Conservation (phyloP, 2,329 filamentous ascomycete species). For the Epichloe scottii region DNA sequence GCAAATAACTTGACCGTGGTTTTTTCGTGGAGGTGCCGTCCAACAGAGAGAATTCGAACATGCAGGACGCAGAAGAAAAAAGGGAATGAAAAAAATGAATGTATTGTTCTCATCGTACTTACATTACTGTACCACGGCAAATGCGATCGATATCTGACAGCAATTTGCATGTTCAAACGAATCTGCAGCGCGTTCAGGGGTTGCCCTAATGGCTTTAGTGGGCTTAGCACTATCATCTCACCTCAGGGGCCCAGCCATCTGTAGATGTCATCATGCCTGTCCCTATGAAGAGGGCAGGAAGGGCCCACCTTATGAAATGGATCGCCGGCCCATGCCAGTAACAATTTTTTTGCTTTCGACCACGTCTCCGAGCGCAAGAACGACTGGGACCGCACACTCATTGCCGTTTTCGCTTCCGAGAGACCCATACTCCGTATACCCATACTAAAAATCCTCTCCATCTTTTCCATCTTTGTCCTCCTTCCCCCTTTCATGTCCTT, state of each 20-base stretch:
- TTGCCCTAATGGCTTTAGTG: neutral
- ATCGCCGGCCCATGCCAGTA: slow-evolving; percentile 5
- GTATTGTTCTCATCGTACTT: too few relatives aligned
- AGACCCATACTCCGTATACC: slow-evolving; percentile 11
- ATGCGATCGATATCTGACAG: too few relatives aligned
- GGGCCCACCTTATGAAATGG: slow-evolving; percentile 2
- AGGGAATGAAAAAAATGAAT: too few relatives aligned
- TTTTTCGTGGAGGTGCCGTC: too few relatives aligned
- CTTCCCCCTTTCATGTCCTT: slow-evolving; percentile 7
- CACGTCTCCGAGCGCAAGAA: neutral
- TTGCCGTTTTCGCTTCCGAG: neutral
- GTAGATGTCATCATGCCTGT: neutral
- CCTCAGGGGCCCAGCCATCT: too few relatives aligned
- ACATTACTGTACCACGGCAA: too few relatives aligned
- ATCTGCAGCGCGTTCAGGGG: too few relatives aligned
- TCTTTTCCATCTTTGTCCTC: slow-evolving; percentile 19
- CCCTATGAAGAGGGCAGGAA: neutral
- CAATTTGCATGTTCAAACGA: too few relatives aligned
- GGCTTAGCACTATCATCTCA: neutral
- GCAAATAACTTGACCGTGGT: too few relatives aligned
- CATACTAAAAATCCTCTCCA: slow-evolving; percentile 17
- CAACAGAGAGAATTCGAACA: too few relatives aligned
- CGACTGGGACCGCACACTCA: neutral
- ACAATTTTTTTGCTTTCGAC: slow-evolving; percentile 3
- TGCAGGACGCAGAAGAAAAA: too few relatives aligned